A percentile compares a stretch with the other conserved stretches of the same genome.
Conservation (phyloP, 305 asterid genomes). For the Solanum chacoense region DNA sequence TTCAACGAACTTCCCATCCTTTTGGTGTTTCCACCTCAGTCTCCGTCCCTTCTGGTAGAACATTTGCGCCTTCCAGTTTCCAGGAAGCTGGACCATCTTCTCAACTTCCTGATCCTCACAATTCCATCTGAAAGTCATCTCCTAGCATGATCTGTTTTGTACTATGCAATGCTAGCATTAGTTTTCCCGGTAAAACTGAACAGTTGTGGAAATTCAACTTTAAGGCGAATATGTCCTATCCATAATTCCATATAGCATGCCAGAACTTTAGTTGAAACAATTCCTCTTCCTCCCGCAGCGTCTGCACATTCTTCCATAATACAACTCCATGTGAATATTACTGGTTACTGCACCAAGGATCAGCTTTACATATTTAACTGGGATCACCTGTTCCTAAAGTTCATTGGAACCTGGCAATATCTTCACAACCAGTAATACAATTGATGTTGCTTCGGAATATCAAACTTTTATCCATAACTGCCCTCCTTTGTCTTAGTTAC, state of each 20-base stretch:
- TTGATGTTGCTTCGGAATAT: background rate
- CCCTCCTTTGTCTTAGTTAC: background rate
- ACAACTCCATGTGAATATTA: background rate
- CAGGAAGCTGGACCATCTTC: background rate
- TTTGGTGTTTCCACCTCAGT: background rate
- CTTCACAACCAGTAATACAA: background rate
- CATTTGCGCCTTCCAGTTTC: background rate
- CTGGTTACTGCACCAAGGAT: background rate
- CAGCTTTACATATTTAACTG: background rate
- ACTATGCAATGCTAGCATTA: background rate
- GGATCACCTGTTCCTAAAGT: background rate
- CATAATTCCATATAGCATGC: background rate
- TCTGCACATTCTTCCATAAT: background rate
- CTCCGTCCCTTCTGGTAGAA: background rate
- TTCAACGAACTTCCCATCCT: background rate
- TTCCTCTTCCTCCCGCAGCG: background rate
- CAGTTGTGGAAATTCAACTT: background rate
- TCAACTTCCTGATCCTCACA: background rate
- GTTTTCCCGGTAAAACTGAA: background rate
- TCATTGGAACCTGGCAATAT: background rate
- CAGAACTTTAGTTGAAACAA: background rate
- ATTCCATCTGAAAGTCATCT: background rate
- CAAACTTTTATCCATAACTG: background rate
- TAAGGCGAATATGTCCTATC: background rate
- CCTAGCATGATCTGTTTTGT: background rate